Conservation (phyloP, 192 early-diverging fungal genomes). For the Rhizophagus prolifer region DNA sequence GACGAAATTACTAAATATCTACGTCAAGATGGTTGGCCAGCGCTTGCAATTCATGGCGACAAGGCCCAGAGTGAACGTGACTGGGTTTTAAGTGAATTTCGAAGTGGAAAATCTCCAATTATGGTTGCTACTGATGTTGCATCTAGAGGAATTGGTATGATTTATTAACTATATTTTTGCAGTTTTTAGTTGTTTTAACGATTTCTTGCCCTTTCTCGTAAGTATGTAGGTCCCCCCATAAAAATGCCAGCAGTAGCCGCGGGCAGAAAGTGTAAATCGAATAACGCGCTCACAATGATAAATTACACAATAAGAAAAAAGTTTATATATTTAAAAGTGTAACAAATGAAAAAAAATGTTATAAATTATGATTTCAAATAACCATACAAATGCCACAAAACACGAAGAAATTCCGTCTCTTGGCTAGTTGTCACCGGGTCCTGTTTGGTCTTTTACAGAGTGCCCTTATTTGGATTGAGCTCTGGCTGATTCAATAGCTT, state of each 20-base stretch:
- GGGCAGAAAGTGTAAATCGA: conserved; percentile 24
- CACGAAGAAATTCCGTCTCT: conserved; percentile 19
- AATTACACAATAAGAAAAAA: background rate
- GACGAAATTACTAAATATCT: conserved; percentile 85
- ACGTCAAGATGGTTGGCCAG: conserved; percentile 87
- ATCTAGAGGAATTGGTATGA: conserved; percentile 88
- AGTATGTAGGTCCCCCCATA: conserved; percentile 30
- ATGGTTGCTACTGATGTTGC: conserved; percentile 99
- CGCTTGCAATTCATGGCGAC: conserved; percentile 95
- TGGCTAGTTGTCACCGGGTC: conserved; percentile 22
- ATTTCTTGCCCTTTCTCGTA: conserved; percentile 16
- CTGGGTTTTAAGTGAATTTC: conserved; percentile 94
- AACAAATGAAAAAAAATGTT: background rate
- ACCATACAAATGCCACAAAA: background rate
- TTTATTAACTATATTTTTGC: conserved; percentile 2
- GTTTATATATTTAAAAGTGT: background rate
- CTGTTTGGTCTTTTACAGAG: background rate
- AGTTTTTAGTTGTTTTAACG: conserved; percentile 10
- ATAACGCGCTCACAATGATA: background rate
- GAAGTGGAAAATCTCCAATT: conserved; percentile 79
- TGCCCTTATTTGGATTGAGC: conserved; percentile 7
- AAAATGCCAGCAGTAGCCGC: conserved; percentile 33
- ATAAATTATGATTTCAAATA: background rate
- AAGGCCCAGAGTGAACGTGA: conserved; percentile 96
- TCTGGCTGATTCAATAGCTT: conserved; percentile 7